These are phyloP conservation scores for Tolypocladium paradoxum DNA, from an alignment of 2,329 filamentous ascomycete genomes.

Conservation along the genomic window DNA sequence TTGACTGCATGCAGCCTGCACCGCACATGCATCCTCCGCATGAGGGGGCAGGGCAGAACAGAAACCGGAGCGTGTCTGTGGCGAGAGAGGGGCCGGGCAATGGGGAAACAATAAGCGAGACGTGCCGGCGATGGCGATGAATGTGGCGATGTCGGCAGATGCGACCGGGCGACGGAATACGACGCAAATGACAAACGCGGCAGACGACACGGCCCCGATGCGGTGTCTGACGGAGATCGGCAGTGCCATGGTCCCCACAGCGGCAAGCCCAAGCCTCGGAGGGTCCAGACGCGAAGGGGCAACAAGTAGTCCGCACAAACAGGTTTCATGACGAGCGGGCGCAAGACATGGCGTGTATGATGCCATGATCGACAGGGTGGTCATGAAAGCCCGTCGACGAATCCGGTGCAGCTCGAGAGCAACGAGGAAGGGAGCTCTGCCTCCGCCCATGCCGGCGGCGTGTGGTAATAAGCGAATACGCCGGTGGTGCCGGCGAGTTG, in stretches of 20 bases:
- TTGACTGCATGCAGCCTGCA: not conserved
- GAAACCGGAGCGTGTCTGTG: not conserved
- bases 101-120: not conserved
- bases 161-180: not conserved
- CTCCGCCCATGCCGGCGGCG: not conserved
- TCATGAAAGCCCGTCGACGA: not conserved
- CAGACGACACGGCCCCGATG: not conserved
- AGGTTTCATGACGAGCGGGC: not conserved
- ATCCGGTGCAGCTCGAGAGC: not conserved
- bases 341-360: not conserved
- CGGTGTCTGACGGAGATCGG: not conserved
- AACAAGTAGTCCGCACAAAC: not conserved
- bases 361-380: not conserved
- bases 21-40: not conserved
- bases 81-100: not conserved
- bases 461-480: not conserved
- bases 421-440: too few relatives aligned
- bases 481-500: not conserved
- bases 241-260: not conserved
- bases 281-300: not conserved
- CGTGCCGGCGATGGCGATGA: not conserved
- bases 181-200: not conserved
- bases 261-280: not conserved
- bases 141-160: not conserved
- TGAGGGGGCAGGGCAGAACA: not conserved